phyloP scores from a whole-genome alignment of 305 asterid species.

The Fraxinus velutina region DNA sequence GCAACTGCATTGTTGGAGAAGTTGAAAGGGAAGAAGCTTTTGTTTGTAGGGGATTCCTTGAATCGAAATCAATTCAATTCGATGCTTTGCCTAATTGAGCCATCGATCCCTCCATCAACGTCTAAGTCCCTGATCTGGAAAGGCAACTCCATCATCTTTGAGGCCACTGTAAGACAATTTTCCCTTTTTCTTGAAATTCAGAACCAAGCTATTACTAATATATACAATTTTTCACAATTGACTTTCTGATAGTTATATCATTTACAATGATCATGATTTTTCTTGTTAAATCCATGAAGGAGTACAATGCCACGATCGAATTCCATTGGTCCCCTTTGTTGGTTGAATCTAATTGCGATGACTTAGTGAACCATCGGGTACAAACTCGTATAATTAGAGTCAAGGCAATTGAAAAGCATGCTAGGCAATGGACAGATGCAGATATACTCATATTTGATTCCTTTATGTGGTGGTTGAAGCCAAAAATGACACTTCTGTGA shows the following conservation, averaged over 20 bases:
- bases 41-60: slow-evolving; percentile 52
- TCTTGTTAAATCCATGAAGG: slow-evolving; percentile 32
- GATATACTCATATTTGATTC: slow-evolving; percentile 66
- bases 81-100: slow-evolving; percentile 44
- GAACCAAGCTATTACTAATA: not conserved
- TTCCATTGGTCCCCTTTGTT: slow-evolving; percentile 76
- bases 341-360: slow-evolving; percentile 73
- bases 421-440: slow-evolving; percentile 55
- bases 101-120: slow-evolving; percentile 26
- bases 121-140: slow-evolving; percentile 1
- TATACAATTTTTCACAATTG: not conserved
- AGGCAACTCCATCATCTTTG: slow-evolving; percentile 27
- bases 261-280: not conserved
- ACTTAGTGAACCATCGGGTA: slow-evolving; percentile 33
- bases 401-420: slow-evolving; percentile 61
- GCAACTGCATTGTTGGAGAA: slow-evolving; percentile 40
- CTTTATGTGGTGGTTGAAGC: slow-evolving; percentile 66
- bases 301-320: slow-evolving; percentile 55
- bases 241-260: not conserved
- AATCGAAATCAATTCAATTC: slow-evolving; percentile 45
- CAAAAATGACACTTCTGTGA: slow-evolving; percentile 50
- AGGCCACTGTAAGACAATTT: slow-evolving; percentile 25
- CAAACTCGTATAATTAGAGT: slow-evolving; percentile 32
- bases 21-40: slow-evolving; percentile 41
- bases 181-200: not conserved